Evolutionary conservation across 2,329 filamentous ascomycete genomes (phyloP), one percentile per base, ranked within the genome.

Genomic region (Ramularia collo-cygni): DNA sequence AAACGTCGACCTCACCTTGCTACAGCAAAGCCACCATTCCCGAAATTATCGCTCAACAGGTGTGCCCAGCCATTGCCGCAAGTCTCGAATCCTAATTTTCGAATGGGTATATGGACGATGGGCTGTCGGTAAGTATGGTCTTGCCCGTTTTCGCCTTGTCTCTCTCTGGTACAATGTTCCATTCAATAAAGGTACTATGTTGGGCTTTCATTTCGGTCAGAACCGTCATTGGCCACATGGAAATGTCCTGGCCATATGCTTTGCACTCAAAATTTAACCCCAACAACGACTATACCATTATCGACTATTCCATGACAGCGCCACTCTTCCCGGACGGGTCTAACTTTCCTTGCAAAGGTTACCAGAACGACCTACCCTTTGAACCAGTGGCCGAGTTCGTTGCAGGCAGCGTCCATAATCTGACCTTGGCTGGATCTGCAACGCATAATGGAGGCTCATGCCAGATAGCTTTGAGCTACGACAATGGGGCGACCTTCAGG

Each of bases 321-420:
- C 85, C 85, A 2, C 71, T 92, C 34, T 58, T 64, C 2, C 56
- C 68, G 14, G 67, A 70, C 44, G 81, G 81, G 17, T 69, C 70
- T 43, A 74, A 88, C 63, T 92, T 77, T 61, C 81, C 85, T 4
- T 92, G 85, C 75, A 88, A 88, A 68, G 79, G 81, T 8, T 77
- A 78, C 38, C 70, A 75, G 43, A 63, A 61, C 24, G 71, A 75
- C 44, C 58, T 57, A 12, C 55, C 64, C 1, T 76, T 77, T 48
- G 61, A 66, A 13, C 62, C 76, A 4, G 74, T 78, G 14, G 76
- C 74, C 26, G 76, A 70, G 16, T 89, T 82, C 61, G 58, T 65
- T 3, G 73, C 79, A 4, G 85, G 85, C 24, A 62, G 70, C 40
- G 63, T 67, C 18, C 79, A 85, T 63, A 74, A 75, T 50, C 71